Conservation (phyloP, 768 basidiomycete genomes). For the Mycena rosella region DNA sequence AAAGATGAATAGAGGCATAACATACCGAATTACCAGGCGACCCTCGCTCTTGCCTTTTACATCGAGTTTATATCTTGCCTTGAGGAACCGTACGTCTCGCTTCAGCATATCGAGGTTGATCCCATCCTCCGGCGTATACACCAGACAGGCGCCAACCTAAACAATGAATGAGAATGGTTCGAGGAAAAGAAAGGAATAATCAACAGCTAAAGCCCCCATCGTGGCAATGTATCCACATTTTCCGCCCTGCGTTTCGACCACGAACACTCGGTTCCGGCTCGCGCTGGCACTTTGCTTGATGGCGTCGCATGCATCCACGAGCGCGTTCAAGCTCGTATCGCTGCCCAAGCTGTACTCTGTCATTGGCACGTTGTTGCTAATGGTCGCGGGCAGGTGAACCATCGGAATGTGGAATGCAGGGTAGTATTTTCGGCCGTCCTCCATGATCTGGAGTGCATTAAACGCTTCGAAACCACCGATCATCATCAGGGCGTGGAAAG, state of each 20-base stretch:
- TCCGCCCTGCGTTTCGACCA: conserved; percentile 98
- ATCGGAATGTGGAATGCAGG: conserved; percentile 96
- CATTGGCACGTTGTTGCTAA: conserved; percentile 98
- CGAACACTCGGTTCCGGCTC: conserved; percentile 95
- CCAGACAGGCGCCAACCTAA: conserved; percentile 81
- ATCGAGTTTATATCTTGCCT: conserved; percentile 87
- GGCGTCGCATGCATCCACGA: conserved; percentile 97
- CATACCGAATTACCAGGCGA: conserved; percentile 90
- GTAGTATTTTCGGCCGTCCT: conserved; percentile 85
- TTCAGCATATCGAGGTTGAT: conserved; percentile 87
- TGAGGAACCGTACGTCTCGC: conserved; percentile 89
- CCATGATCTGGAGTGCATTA: conserved; percentile 80
- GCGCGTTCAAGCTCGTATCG: conserved; percentile 97
- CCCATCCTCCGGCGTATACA: conserved; percentile 94
- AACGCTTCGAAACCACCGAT: conserved; percentile 99
- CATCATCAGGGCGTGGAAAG: conserved; percentile 83
- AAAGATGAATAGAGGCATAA: conserved; percentile 14
- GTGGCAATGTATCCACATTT: conserved; percentile 96
- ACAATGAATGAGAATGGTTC: conserved; percentile 1
- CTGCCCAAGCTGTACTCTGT: conserved; percentile 96
- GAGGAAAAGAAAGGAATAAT: conserved; percentile 46
- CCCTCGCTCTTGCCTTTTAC: conserved; percentile 93
- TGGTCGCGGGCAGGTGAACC: conserved; percentile 95
- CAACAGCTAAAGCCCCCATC: conserved; percentile 94
- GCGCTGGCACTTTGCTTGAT: conserved; percentile 99